Conservation (phyloP, 768 basidiomycete genomes). For the Saitozyma podzolica region DNA sequence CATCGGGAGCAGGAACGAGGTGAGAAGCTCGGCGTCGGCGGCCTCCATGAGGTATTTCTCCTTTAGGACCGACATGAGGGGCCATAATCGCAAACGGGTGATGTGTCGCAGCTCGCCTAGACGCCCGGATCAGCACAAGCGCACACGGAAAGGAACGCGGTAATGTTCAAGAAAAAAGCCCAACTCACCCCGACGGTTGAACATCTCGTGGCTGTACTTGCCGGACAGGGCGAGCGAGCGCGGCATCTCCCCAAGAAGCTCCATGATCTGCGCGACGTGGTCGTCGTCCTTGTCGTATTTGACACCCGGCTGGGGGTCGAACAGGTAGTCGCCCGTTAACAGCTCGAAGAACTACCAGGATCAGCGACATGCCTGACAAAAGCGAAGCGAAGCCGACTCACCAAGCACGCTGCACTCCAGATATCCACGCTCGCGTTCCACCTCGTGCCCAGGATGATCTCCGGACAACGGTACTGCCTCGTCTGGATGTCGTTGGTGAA, state of each 20-base stretch:
- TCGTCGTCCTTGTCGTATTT: constrained; percentile 97
- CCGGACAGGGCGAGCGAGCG: constrained; percentile 79
- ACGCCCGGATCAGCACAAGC: constrained; percentile 3
- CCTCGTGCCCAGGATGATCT: constrained; percentile 92
- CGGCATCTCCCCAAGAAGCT: constrained; percentile 76
- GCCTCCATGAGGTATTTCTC: constrained; percentile 95
- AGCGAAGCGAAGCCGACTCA: constrained; percentile 54
- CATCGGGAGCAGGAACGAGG: constrained; percentile 84
- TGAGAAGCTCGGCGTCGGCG: constrained; percentile 75
- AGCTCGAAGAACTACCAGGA: constrained; percentile 79
- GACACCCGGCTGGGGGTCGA: constrained; percentile 92
- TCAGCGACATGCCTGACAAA: background rate
- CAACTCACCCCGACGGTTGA: constrained; percentile 83
- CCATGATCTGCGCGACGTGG: constrained; percentile 97
- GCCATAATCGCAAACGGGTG: constrained; percentile 80
- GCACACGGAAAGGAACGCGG: background rate
- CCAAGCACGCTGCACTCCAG: constrained; percentile 94
- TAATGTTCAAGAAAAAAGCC: background rate
- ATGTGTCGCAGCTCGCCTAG: constrained; percentile 86
- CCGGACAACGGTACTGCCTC: constrained; percentile 93
- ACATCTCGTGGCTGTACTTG: constrained; percentile 91
- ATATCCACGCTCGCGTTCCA: constrained; percentile 96
- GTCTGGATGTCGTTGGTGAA: constrained; percentile 99
- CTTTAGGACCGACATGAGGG: constrained; percentile 75
- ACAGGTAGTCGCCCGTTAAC: constrained; percentile 95